phyloP scores from a whole-genome alignment of 169 alveolate genomes.

The Eimeria brunetti region DNA sequence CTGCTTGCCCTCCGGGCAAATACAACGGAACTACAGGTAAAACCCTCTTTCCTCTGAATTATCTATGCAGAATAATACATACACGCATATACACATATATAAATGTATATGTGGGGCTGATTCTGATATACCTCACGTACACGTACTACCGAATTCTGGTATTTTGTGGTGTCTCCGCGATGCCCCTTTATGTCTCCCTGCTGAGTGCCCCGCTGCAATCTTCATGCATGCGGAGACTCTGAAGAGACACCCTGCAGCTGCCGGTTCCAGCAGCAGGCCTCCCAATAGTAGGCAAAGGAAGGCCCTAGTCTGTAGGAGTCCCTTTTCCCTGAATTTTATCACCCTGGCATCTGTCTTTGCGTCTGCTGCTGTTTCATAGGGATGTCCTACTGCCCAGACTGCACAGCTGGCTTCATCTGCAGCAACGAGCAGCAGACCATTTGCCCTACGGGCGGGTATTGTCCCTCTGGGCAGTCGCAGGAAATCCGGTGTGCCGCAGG shows the following conservation, averaged over 20 bases:
- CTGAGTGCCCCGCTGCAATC: background rate
- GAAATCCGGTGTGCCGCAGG: conserved; percentile 34
- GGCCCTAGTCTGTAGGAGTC: background rate
- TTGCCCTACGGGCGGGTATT: conserved; percentile 32
- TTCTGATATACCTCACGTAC: too few species aligned
- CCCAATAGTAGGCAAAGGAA: background rate
- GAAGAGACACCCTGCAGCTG: background rate
- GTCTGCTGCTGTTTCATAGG: conserved; percentile 9
- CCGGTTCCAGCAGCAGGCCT: background rate
- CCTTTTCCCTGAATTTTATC: background rate
- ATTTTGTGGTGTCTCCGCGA: background rate
- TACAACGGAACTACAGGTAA: background rate
- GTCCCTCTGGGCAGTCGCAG: conserved; percentile 39
- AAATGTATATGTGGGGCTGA: too few species aligned
- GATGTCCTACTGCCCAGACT: conserved; percentile 9
- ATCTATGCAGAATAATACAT: background rate
- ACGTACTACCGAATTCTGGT: background rate
- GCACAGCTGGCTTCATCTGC: conserved; percentile 44
- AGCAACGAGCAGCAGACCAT: too few species aligned
- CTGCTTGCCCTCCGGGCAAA: conserved; percentile 57
- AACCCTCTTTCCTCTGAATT: background rate
- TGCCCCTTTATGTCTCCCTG: background rate
- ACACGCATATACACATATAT: background rate
- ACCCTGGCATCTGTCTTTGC: background rate
- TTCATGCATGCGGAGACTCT: background rate